phyloP scores from a whole-genome alignment of 225 moss, liverwort and hornwort species.

The Anthoceros angustus region DNA sequence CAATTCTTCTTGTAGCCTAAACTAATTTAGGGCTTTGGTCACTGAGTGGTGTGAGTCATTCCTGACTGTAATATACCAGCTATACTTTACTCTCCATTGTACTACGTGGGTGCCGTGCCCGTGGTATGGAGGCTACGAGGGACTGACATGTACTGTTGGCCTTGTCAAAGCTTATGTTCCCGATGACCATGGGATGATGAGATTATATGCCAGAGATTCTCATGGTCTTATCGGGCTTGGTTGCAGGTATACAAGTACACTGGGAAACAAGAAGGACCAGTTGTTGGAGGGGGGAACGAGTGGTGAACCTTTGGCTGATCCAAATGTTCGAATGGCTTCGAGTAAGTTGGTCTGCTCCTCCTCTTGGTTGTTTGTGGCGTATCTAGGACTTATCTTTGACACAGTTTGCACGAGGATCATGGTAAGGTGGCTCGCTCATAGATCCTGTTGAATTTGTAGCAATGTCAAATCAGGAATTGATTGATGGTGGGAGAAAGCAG shows the following conservation, averaged over 20 bases:
- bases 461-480: conserved; percentile 52
- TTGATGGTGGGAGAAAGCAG: conserved; percentile 67
- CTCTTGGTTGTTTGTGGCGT: no score
- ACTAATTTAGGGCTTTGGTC: no score
- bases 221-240: neutral
- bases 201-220: neutral
- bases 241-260: conserved; percentile 58
- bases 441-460: conserved; percentile 22
- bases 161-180: no score
- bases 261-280: conserved; percentile 63
- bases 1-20: no score
- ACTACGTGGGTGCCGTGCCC: no score
- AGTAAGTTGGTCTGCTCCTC: neutral
- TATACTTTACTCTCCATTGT: no score
- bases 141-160: no score
- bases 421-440: neutral
- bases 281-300: conserved; percentile 40
- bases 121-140: no score
- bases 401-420: neutral
- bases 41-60: no score
- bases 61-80: no score
- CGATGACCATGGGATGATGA: neutral
- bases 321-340: conserved; percentile 45
- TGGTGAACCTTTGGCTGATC: conserved; percentile 42
- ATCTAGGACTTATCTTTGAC: neutral